Evolutionary conservation across 2,329 filamentous ascomycete genomes (phyloP).

Genomic region (Diaporthe velutina): DNA sequence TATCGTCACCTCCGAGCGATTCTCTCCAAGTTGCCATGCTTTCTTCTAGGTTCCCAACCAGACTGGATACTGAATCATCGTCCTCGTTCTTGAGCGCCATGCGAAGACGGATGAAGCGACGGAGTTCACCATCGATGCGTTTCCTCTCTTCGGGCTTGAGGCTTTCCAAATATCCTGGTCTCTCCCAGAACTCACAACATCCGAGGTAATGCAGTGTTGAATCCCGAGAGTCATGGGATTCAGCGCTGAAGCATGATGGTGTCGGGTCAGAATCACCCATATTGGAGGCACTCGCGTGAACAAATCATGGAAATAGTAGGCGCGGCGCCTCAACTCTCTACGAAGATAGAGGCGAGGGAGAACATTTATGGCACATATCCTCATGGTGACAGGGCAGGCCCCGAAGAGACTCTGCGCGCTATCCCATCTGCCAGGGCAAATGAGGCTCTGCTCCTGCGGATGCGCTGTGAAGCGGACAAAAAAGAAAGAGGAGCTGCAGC

Average conservation of each 20-base stretch:
- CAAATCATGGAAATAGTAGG: too few relatives aligned
- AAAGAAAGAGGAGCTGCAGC: too few relatives aligned
- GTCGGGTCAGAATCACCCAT: not conserved
- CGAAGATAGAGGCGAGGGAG: not conserved
- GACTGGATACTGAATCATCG: not conserved
- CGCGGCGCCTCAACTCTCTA: not conserved
- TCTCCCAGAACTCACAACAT: constrained; percentile 2
- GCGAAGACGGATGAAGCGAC: not conserved
- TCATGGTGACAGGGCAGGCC: too few relatives aligned
- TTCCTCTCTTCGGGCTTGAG: not conserved
- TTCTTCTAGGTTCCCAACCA: not conserved
- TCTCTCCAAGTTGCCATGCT: not conserved
- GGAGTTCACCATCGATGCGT: not conserved
- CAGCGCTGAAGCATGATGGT: not conserved
- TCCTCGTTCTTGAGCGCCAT: not conserved
- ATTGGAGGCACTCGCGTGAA: not conserved
- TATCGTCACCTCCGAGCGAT: not conserved
- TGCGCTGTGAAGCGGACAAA: too few relatives aligned
- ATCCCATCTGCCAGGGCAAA: too few relatives aligned
- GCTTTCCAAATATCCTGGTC: not conserved
- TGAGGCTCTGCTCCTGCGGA: too few relatives aligned
- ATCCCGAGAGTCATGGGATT: not conserved
- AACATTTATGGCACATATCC: too few relatives aligned
- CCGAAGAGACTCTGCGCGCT: too few relatives aligned
- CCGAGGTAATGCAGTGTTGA: constrained; percentile 1